Evolutionary conservation across 2,329 filamentous ascomycete species (phyloP).

Genomic region (Arthrinium phaeospermum): DNA sequence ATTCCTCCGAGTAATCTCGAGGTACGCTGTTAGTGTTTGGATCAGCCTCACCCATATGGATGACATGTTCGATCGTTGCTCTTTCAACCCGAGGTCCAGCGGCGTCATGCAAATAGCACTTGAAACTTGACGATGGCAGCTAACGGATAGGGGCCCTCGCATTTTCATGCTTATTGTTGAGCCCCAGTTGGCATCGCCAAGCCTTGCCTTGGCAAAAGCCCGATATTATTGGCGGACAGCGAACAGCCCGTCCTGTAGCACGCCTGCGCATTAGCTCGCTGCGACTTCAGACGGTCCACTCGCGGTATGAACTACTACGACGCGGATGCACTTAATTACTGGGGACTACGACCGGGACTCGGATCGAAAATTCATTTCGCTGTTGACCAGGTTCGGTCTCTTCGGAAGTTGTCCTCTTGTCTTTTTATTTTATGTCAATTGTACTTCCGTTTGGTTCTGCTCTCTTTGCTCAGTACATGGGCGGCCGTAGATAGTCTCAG

Average conservation of each 20-base stretch:
- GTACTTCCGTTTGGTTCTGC: background rate
- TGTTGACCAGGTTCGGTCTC: constrained; percentile 1
- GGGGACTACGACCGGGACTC: background rate
- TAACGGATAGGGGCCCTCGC: constrained; percentile 1
- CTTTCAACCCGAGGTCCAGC: background rate
- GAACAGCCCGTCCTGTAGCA: background rate
- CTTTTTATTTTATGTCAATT: background rate
- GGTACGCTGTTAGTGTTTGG: too few relatives aligned
- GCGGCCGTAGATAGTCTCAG: background rate
- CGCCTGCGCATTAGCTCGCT: constrained; percentile 9
- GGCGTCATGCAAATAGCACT: background rate
- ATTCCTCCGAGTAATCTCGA: too few relatives aligned
- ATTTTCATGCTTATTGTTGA: constrained; percentile 9
- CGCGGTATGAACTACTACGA: background rate
- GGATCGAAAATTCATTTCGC: constrained; percentile 12
- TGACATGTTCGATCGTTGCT: background rate
- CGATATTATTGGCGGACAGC: background rate
- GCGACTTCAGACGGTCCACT: constrained; percentile 11
- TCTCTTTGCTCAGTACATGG: constrained; percentile 1
- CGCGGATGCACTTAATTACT: constrained; percentile 5
- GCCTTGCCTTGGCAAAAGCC: background rate
- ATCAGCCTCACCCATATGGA: background rate
- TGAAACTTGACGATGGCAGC: constrained; percentile 5
- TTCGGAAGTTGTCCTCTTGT: background rate
- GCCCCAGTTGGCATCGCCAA: background rate